Evolutionary conservation across 2,329 filamentous ascomycete species (phyloP), one percentile per base, ranked within the genome.

Genomic region (Sporothrix globosa): DNA sequence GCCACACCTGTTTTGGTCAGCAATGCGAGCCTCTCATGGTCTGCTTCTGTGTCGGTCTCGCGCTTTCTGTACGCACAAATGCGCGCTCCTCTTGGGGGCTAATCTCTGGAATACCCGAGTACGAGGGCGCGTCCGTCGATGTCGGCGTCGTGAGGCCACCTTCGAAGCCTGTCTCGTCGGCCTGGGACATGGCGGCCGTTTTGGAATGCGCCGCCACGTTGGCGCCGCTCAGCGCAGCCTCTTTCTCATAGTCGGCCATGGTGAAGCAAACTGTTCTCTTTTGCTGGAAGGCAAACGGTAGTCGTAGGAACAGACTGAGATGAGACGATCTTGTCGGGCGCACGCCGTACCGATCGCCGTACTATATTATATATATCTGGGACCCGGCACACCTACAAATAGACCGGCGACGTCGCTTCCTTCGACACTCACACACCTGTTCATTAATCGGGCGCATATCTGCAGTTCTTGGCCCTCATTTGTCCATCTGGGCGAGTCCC

Each of bases 1-100:
- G 69, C 69, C 69, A 68, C n/a, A 69, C 68, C 68, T 69, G 50
- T 19, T 48, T 52, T 13, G 2, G 50, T 52, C 50, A 19, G 50
- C 6, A 24, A 52, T 10, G 44, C 17, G 14, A 48, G 44, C 14
- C 44, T 48, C 13, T 19, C 14, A 48, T 19, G 44, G 17, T 48
- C 44, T 48, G 44, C 44, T 48, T 48, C 7, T 6, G 44, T 14
- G 14, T 48, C 17, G 1, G 44, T 19, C 14, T 48, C 2, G 44
- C 44, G 44, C 44, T 46, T 13, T 46, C 17, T 19, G 5, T 48
- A 48, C 44, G 44, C 44, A 61, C 56, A 44, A 61, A 61, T 24
- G 56, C 56, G 34, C 56, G 56, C 4, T 61, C 56, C 4, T 61
- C 56, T 44, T 21, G 13, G 56, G 34, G 34, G 10, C 56, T 61